phyloP scores from a whole-genome alignment of 371 early-diverging fungal species.

The Synchytrium microbalum region DNA sequence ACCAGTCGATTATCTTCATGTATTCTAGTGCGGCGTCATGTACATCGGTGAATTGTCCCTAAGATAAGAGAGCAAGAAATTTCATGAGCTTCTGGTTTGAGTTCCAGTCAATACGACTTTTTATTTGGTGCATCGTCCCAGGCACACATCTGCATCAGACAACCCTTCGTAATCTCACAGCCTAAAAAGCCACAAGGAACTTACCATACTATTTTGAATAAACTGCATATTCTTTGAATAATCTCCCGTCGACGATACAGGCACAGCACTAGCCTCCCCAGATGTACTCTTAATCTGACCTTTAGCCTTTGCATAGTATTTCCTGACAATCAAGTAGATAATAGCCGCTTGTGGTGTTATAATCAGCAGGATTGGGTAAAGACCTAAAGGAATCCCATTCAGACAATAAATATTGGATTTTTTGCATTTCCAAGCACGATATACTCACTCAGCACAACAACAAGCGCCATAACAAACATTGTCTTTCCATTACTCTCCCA shows the following conservation, averaged over 20 bases:
- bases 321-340: conserved; percentile 23
- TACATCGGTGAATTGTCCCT: conserved; percentile 23
- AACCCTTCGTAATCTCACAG: no score
- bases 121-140: no score
- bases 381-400: conserved; percentile 14
- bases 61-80: no score
- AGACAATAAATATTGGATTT: neutral
- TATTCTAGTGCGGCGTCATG: conserved; percentile 22
- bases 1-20: conserved; percentile 23
- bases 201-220: conserved; percentile 44
- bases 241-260: conserved; percentile 6
- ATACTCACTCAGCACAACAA: conserved; percentile 30
- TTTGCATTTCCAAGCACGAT: no score
- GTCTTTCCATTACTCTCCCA: conserved; percentile 38
- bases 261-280: neutral
- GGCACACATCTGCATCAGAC: no score
- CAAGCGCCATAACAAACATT: conserved; percentile 19
- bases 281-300: conserved; percentile 11
- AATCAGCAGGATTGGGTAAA: conserved; percentile 30
- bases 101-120: no score
- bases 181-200: no score
- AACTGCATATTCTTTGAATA: conserved; percentile 39
- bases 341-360: conserved; percentile 32
- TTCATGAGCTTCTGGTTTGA: no score
- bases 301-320: conserved; percentile 26